Evolutionary conservation across 106 monocot species (phyloP).

Genomic region (Chionographis japonica): DNA sequence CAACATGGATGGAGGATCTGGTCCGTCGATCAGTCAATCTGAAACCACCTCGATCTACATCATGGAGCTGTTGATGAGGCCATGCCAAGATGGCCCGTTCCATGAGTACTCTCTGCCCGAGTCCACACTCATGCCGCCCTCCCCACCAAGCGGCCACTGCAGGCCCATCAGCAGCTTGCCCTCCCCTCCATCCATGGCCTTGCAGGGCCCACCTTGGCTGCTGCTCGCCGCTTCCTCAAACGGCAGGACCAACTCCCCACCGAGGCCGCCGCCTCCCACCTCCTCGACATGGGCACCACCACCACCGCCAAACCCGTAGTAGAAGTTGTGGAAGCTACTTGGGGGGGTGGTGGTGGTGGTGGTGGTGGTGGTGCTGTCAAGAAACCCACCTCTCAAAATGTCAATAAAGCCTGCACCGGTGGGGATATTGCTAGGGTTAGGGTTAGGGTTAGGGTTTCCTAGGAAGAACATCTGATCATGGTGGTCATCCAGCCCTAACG

Average conservation of each 20-base stretch:
- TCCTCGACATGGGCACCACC: neutral
- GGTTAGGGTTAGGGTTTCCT: conserved; percentile 7
- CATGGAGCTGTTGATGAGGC: conserved; percentile 30
- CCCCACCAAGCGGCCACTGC: conserved; percentile 17
- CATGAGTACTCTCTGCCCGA: conserved; percentile 24
- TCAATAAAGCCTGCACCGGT: conserved; percentile 19
- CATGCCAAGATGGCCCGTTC: conserved; percentile 19
- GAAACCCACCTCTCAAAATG: conserved; percentile 16
- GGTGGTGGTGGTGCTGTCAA: neutral
- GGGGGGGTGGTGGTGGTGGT: conserved; percentile 7
- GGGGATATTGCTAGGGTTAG: neutral
- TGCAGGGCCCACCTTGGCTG: conserved; percentile 12
- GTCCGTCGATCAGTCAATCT: neutral
- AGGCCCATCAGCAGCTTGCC: conserved; percentile 20
- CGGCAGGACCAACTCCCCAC: neutral
- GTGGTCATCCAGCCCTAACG: too few species aligned
- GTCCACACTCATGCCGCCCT: conserved; percentile 22
- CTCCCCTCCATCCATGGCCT: conserved; percentile 17
- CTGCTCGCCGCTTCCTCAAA: neutral
- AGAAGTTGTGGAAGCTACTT: conserved; percentile 11
- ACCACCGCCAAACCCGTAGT: conserved; percentile 5
- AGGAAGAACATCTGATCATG: conserved; percentile 1
- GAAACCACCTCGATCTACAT: conserved; percentile 11
- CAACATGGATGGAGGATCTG: neutral
- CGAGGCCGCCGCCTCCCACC: neutral